Conservation (phyloP, 208 protist genomes). For the Trypanosoma rangeli region DNA sequence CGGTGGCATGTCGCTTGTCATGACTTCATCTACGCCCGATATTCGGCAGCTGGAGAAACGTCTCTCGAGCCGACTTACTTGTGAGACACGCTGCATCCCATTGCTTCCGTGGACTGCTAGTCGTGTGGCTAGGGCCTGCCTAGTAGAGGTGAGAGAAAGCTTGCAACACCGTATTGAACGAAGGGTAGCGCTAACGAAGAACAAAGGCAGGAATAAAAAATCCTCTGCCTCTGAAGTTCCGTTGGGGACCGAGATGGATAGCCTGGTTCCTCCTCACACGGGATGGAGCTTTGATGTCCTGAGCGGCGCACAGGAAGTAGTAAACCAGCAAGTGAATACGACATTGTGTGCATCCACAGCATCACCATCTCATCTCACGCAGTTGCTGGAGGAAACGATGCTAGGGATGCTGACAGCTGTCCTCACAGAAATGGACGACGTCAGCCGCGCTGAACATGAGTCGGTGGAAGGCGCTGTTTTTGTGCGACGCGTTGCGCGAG, state of each 20-base stretch:
- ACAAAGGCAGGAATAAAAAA: neutral
- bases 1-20: conserved; percentile 65
- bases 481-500: conserved; percentile 3
- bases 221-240: neutral
- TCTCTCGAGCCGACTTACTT: conserved; percentile 80
- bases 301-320: neutral
- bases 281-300: conserved; percentile 21
- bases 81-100: conserved; percentile 73
- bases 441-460: neutral
- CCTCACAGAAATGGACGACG: conserved; percentile 14
- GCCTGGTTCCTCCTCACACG: neutral
- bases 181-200: neutral
- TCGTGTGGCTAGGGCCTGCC: conserved; percentile 48
- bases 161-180: conserved; percentile 19
- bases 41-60: conserved; percentile 81
- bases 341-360: neutral
- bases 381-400: conserved; percentile 13
- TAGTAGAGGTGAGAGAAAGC: conserved; percentile 40
- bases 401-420: conserved; percentile 10
- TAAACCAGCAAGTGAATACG: neutral
- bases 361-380: neutral
- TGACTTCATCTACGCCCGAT: conserved; percentile 69
- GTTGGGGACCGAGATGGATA: neutral
- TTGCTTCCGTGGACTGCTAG: conserved; percentile 64
- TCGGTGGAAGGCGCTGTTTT: neutral